Evolutionary conservation across 1,139 yeast genomes (phyloP).

Genomic region (Yamadazyma siamensis): DNA sequence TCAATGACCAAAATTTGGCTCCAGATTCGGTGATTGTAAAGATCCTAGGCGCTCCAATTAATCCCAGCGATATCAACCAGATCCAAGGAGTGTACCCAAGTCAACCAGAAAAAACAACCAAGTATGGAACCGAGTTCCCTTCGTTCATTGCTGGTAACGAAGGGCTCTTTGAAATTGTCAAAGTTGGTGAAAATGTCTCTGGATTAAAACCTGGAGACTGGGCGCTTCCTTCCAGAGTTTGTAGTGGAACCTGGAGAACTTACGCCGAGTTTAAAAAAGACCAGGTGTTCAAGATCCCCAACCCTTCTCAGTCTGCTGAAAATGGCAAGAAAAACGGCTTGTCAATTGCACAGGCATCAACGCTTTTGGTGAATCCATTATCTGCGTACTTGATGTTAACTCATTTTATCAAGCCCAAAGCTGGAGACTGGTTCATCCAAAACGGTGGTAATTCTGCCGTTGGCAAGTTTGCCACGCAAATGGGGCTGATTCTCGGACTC

Average conservation of each 20-base stretch:
- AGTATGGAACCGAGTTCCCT: slow-evolving; percentile 30
- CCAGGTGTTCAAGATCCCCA: slow-evolving; percentile 52
- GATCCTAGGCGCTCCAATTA: slow-evolving; percentile 80
- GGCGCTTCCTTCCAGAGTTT: slow-evolving; percentile 81
- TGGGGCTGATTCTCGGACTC: slow-evolving; percentile 72
- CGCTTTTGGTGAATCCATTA: slow-evolving; percentile 85
- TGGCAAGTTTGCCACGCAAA: slow-evolving; percentile 89
- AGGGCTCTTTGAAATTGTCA: slow-evolving; percentile 81
- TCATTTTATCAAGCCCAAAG: slow-evolving; percentile 55
- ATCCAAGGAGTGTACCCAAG: slow-evolving; percentile 42
- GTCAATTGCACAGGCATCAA: slow-evolving; percentile 71
- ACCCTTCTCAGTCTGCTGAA: slow-evolving; percentile 32
- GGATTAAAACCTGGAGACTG: slow-evolving; percentile 72
- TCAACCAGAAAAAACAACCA: slow-evolving; percentile 30
- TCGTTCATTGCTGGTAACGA: slow-evolving; percentile 57
- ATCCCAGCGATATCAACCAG: slow-evolving; percentile 43
- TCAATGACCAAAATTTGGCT: slow-evolving; percentile 42
- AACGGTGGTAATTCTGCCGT: slow-evolving; percentile 97
- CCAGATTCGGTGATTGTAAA: slow-evolving; percentile 51
- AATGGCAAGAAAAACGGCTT: slow-evolving; percentile 35
- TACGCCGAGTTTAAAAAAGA: slow-evolving; percentile 57
- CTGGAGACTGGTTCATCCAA: slow-evolving; percentile 93
- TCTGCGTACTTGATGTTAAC: slow-evolving; percentile 90
- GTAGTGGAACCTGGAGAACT: slow-evolving; percentile 95
- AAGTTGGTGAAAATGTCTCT: slow-evolving; percentile 57